Evolutionary conservation across 2,329 filamentous ascomycete genomes (phyloP).

Genomic region (Elsinoe ampelina): DNA sequence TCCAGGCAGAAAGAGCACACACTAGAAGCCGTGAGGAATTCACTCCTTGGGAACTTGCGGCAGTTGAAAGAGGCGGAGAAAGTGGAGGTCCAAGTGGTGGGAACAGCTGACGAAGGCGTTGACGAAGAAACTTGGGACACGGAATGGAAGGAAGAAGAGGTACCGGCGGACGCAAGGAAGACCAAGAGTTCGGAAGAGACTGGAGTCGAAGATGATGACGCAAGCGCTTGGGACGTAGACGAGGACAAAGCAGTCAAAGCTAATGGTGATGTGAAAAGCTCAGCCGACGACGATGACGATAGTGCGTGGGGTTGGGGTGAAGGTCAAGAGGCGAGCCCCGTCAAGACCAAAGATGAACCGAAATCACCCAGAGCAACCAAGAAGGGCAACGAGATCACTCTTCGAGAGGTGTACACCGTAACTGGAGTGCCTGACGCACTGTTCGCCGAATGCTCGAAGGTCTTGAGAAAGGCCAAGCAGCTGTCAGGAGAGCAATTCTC

Average conservation of each 20-base stretch:
- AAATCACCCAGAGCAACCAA: conserved; percentile 10
- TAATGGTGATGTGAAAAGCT: neutral
- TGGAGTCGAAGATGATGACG: conserved; percentile 38
- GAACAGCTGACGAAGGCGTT: conserved; percentile 37
- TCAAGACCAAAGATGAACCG: conserved; percentile 19
- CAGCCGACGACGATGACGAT: conserved; percentile 25
- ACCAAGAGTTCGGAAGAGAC: conserved; percentile 18
- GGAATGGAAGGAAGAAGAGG: conserved; percentile 61
- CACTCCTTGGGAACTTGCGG: conserved; percentile 59
- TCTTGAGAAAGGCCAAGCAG: conserved; percentile 38
- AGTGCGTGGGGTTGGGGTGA: conserved; percentile 79
- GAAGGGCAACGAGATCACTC: conserved; percentile 43
- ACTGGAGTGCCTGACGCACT: conserved; percentile 79
- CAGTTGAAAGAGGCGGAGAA: conserved; percentile 64
- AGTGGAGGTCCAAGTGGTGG: conserved; percentile 69
- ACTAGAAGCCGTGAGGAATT: conserved; percentile 62
- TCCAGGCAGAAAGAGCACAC: conserved; percentile 71
- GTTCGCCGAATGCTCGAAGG: conserved; percentile 53
- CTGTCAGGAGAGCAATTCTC: conserved; percentile 45
- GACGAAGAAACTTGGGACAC: conserved; percentile 60
- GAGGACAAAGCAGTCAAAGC: conserved; percentile 22
- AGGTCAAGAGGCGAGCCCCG: conserved; percentile 35
- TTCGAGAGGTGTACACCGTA: conserved; percentile 79
- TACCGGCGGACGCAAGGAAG: conserved; percentile 24
- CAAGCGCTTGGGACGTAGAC: conserved; percentile 40